These are phyloP conservation scores for Epichloe sp. DNA, from an alignment of 2,329 filamentous ascomycete species.

Conservation along the genomic window DNA sequence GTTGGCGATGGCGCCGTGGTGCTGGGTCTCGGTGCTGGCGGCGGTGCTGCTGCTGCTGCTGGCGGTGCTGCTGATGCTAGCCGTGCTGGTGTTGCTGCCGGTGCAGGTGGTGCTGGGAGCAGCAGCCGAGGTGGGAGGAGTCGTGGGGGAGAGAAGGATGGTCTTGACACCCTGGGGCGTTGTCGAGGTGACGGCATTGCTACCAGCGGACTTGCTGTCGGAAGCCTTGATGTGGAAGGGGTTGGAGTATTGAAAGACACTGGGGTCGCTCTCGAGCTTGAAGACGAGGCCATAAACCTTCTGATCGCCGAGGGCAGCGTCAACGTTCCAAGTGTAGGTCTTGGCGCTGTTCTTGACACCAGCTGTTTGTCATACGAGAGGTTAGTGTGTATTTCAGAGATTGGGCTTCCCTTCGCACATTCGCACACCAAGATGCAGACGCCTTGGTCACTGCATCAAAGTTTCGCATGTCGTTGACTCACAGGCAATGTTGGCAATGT, in stretches of 20 bases:
- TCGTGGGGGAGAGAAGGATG: constrained; percentile 13
- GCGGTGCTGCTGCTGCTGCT: not conserved
- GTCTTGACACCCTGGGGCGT: constrained; percentile 18
- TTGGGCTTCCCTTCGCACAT: too few relatives aligned
- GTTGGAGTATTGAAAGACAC: constrained; percentile 48
- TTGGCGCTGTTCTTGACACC: constrained; percentile 32
- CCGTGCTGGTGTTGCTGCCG: constrained; percentile 12
- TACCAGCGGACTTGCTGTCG: constrained; percentile 14
- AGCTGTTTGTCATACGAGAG: constrained; percentile 18
- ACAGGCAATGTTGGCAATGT: constrained; percentile 35
- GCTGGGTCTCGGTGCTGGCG: not conserved
- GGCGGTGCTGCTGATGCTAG: constrained; percentile 3
- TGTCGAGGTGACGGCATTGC: constrained; percentile 15
- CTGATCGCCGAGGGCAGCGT: constrained; percentile 27
- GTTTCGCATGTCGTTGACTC: constrained; percentile 18
- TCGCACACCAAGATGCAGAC: not conserved
- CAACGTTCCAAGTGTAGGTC: constrained; percentile 37
- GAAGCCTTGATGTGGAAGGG: constrained; percentile 39
- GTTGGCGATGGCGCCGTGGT: constrained; percentile 5
- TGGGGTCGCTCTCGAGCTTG: constrained; percentile 31
- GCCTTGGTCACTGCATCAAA: not conserved
- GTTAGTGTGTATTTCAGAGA: not conserved
- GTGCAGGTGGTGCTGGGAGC: constrained; percentile 10
- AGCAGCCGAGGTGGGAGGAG: constrained; percentile 10
- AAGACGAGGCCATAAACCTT: constrained; percentile 46